Evolutionary conservation across 2,329 filamentous ascomycete genomes (phyloP).

Genomic region (Claviceps citrina): DNA sequence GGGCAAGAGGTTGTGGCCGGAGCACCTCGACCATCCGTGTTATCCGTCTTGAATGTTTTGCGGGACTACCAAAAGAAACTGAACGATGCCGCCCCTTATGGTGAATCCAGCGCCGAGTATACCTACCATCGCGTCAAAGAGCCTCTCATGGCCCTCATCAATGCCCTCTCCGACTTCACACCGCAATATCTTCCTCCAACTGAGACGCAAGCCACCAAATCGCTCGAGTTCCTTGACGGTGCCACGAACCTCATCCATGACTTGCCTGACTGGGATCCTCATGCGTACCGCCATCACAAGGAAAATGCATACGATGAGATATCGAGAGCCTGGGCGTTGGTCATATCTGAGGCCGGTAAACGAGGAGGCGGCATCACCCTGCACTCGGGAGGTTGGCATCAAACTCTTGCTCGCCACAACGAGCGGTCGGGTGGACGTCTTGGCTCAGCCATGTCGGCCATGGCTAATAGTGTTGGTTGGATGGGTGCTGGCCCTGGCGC

Average conservation of each 20-base stretch:
- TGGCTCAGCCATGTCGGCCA: constrained; percentile 61
- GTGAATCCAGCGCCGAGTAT: constrained; percentile 76
- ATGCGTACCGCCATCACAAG: constrained; percentile 80
- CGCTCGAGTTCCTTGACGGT: constrained; percentile 74
- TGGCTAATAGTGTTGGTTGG: constrained; percentile 64
- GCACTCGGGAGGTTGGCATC: constrained; percentile 85
- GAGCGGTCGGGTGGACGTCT: constrained; percentile 71
- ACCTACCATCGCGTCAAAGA: constrained; percentile 86
- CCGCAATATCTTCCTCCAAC: constrained; percentile 88
- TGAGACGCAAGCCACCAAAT: constrained; percentile 69
- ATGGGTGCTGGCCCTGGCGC: constrained; percentile 35
- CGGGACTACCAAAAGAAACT: constrained; percentile 67
- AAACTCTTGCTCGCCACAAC: constrained; percentile 74
- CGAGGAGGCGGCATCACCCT: constrained; percentile 78
- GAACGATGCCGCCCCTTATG: constrained; percentile 69
- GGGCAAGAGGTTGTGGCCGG: constrained; percentile 68
- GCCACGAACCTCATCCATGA: constrained; percentile 82
- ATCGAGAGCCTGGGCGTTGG: constrained; percentile 78
- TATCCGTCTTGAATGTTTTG: constrained; percentile 65
- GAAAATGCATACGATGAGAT: constrained; percentile 95
- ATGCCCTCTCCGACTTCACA: constrained; percentile 85
- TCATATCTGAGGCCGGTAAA: constrained; percentile 82
- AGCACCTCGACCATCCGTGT: constrained; percentile 75
- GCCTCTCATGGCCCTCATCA: constrained; percentile 62
- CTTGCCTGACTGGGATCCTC: constrained; percentile 80